Evolutionary conservation across 306 rosid genomes (phyloP), one percentile per base, ranked within the genome.

Genomic region (Casuarina glauca): DNA sequence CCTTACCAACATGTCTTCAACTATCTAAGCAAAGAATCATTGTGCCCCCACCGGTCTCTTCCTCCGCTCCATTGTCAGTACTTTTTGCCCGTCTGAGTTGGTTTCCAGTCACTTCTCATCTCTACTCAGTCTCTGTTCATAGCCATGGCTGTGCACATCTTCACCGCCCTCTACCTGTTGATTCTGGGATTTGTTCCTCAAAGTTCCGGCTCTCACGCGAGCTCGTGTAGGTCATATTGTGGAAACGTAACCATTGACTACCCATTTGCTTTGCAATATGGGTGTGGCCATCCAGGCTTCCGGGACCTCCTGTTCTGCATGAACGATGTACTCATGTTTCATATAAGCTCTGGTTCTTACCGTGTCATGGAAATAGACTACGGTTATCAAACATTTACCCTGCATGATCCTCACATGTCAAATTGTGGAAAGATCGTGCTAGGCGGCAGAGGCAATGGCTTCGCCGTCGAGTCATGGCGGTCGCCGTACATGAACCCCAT

Each of bases 271-370:
- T 85, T 90, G 68, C 86, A 85, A 35, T 67, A 88, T 55, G 99
- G 99, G 0, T 96, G 98, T 58, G 99, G 99, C n/a, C 99, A 96
- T 84, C 98, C 96, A 1, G 98, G 98, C 48, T 96, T 87, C 71
- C 89, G 93, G 9, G 98, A 96, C n/a, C 96, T 96, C 16, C 79
- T 96, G 4, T 96, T 78, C 75, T 96, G 99, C 86, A 90, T 96
- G 64, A 96, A 96, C 78, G 89, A 91, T 13, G 93, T 91, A 13
- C 92, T 96, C 26, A 96, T 96, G 98, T 88, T 91, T 82, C 99
- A 96, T 84, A 70, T 96, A 2, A 78, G 76, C 76, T 96, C 98
- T 17, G 99, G 99, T 2, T 93, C 99, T 44, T 96, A 96, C 82
- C 80, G 94, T 26, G 99, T 96, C 15, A 73, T 91, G 3, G 91